phyloP scores from a whole-genome alignment of 2,329 filamentous ascomycete species.

The Hypomyces perniciosus region DNA sequence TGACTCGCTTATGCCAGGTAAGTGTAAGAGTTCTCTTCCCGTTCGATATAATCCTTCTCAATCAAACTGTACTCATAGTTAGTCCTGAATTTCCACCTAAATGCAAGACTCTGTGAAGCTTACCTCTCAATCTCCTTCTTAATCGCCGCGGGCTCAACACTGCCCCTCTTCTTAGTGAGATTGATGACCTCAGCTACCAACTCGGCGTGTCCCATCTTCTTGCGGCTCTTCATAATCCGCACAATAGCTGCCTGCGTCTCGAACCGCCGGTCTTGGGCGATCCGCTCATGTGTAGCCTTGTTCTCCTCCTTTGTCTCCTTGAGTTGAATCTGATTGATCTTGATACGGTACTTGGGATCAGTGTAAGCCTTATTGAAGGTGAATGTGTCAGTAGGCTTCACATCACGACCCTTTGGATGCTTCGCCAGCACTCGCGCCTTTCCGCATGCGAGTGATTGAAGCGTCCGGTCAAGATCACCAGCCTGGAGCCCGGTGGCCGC shows the following conservation, averaged over 20 bases:
- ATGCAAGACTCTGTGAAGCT: conserved; percentile 27
- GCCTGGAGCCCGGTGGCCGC: conserved; percentile 69
- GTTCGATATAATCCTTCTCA: conserved; percentile 88
- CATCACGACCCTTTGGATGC: conserved; percentile 76
- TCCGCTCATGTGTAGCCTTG: conserved; percentile 84
- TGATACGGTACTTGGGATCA: conserved; percentile 82
- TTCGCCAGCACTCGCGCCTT: conserved; percentile 81
- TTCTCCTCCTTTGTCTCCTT: conserved; percentile 96
- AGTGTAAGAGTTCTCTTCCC: conserved; percentile 63
- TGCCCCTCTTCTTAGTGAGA: conserved; percentile 79
- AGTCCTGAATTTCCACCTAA: not conserved
- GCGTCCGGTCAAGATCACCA: conserved; percentile 75
- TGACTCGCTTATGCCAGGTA: conserved; percentile 55
- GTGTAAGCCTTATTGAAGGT: conserved; percentile 70
- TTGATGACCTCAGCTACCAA: conserved; percentile 88
- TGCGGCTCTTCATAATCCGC: conserved; percentile 91
- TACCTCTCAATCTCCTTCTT: conserved; percentile 97
- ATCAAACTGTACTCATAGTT: conserved; percentile 56
- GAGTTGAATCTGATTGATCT: conserved; percentile 98
- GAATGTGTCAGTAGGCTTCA: conserved; percentile 75
- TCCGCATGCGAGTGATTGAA: conserved; percentile 91
- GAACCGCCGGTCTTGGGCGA: conserved; percentile 84
- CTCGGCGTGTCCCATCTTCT: conserved; percentile 79
- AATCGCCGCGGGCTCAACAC: conserved; percentile 78
- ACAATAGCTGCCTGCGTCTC: conserved; percentile 98